Base-by-base conservation (phyloP, 2,329 filamentous ascomycete species). In the Phaeophleospora eucalypticola region DNA sequence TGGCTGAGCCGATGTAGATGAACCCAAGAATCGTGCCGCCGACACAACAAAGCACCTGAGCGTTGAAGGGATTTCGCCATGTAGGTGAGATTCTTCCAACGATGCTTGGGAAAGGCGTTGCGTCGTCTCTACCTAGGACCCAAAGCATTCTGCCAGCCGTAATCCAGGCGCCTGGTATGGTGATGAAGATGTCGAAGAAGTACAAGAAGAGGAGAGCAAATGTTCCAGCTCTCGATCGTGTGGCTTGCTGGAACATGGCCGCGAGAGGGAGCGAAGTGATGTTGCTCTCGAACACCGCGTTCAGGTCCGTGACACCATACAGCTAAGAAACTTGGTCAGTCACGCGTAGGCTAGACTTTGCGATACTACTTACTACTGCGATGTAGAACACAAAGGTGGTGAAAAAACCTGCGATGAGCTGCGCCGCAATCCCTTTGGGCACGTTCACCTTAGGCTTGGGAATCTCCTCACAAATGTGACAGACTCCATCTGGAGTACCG, bases 401-500 rank as follows among this genome's bases (percentile, higher is more conserved):
- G 8, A 76, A 46, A 33, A 81, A 79, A 0, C 73, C 73, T 4
- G 75, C 72, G 3, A 62, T 63, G 40, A 81, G 66, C 49, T 80
- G 74, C 2, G 79, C 68, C 2, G 70, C 68, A 14, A 81, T 73
- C 2, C 71, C 75, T 8, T 76, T 72, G 12, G 80, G 80, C 1
- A 81, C 69, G 50, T 80, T 80, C 18, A 68, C 65, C 40, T 68
- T 66, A 0, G 76, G 74, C 35, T 58, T 54, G 0, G 65, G 80
- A 34, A 84, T 82, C 62, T 86, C 82, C 62, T 86, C 82, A 0
- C 80, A 78, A 34, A 85, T 62, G 59, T 86, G 83, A 1, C 78
- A 79, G 1, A 78, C 76, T 17, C 77, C 76, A 55, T 86, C 83
- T 0, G 81, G 77, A 0, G 80, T 78, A 2, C 82, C 83, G 4